These are phyloP conservation scores for Sugiyamaella qingdaonensis DNA, from an alignment of 805 yeast species.

Conservation along the genomic window DNA sequence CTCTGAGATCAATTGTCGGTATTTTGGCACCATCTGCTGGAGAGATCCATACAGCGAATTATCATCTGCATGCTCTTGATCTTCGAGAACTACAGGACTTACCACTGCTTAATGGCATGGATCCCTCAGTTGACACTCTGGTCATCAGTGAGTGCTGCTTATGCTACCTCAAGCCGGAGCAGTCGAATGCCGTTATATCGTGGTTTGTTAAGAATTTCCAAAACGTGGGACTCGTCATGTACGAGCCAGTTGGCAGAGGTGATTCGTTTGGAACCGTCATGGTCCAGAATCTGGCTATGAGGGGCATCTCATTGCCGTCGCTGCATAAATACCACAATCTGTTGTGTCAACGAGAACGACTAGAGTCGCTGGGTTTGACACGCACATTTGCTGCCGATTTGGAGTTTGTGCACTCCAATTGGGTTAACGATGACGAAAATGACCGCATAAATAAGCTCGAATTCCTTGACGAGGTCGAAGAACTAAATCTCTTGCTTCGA, in stretches of 20 bases:
- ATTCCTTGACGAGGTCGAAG: conserved; percentile 72
- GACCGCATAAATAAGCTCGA: conserved; percentile 51
- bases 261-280: conserved; percentile 67
- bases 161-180: conserved; percentile 58
- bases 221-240: conserved; percentile 38
- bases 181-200: conserved; percentile 42
- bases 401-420: conserved; percentile 36
- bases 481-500: conserved; percentile 52
- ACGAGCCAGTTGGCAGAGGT: conserved; percentile 64
- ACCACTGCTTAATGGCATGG: conserved; percentile 26
- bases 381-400: conserved; percentile 41
- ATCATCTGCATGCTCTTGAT: conserved; percentile 55
- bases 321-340: conserved; percentile 50
- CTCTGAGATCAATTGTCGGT: conserved; percentile 32
- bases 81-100: conserved; percentile 37
- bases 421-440: conserved; percentile 44
- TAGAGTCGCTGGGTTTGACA: conserved; percentile 30
- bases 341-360: conserved; percentile 38
- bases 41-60: conserved; percentile 32
- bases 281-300: conserved; percentile 52
- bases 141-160: conserved; percentile 72
- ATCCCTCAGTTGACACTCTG: conserved; percentile 48
- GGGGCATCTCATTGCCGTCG: conserved; percentile 63
- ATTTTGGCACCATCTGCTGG: not conserved
- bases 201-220: conserved; percentile 38